Percentiles rank a stretch among this genome's conserved stretches.
phyloP scores from a whole-genome alignment of 805 yeast genomes.

The Jamesozyma gamospora region DNA sequence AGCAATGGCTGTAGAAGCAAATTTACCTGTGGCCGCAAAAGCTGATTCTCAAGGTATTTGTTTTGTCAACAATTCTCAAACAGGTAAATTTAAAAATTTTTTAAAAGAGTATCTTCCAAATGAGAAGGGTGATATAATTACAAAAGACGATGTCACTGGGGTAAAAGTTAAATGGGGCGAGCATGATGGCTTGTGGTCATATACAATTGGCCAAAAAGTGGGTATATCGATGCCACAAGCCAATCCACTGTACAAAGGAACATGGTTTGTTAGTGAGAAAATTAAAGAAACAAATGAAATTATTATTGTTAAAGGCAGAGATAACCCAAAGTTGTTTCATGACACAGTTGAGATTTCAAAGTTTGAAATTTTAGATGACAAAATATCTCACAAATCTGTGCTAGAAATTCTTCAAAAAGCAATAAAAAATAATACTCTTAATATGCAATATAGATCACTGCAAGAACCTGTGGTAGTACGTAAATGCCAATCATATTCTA shows the following conservation, averaged over 20 bases:
- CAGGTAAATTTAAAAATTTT: slow-evolving; percentile 59
- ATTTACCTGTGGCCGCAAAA: slow-evolving; percentile 57
- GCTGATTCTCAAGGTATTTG: slow-evolving; percentile 94
- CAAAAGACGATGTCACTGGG: slow-evolving; percentile 30
- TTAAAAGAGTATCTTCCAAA: slow-evolving; percentile 63
- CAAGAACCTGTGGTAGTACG: slow-evolving; percentile 44
- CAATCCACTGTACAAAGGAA: slow-evolving; percentile 59
- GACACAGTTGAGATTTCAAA: slow-evolving; percentile 34
- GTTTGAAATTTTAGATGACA: slow-evolving; percentile 20
- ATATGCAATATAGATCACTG: slow-evolving; percentile 63
- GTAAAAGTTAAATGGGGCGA: slow-evolving; percentile 69
- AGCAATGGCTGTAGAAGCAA: slow-evolving; percentile 44
- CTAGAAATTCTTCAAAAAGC: not conserved
- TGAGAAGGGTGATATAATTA: slow-evolving; percentile 70
- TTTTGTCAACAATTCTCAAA: slow-evolving; percentile 60
- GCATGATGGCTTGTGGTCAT: slow-evolving; percentile 86
- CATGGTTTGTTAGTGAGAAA: slow-evolving; percentile 82
- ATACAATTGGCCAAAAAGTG: slow-evolving; percentile 81
- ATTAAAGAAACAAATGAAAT: slow-evolving; percentile 54
- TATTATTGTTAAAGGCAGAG: slow-evolving; percentile 64
- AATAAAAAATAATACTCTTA: slow-evolving; percentile 17
- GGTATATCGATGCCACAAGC: slow-evolving; percentile 83
- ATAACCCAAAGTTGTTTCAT: slow-evolving; percentile 46
- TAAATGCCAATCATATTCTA: slow-evolving; percentile 4
- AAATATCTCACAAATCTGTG: no score